Evolutionary conservation across 768 basidiomycete species (phyloP), one percentile per base, ranked within the genome.

Genomic region (Multifurca ochricompacta): DNA sequence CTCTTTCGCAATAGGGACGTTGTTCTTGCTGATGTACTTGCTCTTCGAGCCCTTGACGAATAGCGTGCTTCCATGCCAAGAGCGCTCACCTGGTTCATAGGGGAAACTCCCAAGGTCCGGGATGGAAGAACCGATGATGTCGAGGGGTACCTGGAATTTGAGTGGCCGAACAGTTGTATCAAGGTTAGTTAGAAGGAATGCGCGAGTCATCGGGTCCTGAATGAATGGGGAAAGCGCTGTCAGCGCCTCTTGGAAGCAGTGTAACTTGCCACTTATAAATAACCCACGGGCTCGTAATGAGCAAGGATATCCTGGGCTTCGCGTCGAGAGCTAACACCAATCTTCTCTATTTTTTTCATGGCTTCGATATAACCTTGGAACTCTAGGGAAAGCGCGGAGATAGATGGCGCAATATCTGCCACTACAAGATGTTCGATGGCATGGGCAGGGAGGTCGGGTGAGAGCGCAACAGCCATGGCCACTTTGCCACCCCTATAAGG

Each of bases 121-220:
- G 14, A 93, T 77, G 0, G 80, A 74, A 5, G 74, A 69, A 3
- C 73, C 71, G 21, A 95, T 70, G 46, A 85, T 79, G 10, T 78
- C 71, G 9, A 93, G 66, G 0, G 93, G 91, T 27, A 94, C 73
- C 11, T 80, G 78, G 67, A 93, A 93, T 49, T 73, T 74, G 14
- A 83, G 69, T 4, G 70, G 67, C 51, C 63, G 55, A 53, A 48
- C 54, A 1, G 70, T 68, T 30, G 75, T 67, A 18, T 77, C 66
- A 19, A 91, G 73, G 69, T 96, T 96, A 10, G 92, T 94, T 30
- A 94, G 71, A n/a, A 96, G 74, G 71, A 93, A 96, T 44, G 88
- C 83, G 23, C 88, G 82, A 28, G 90, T 76, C 41, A 75, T 70
- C 0, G 84, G 68, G 44, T 89, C 82, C 92, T 94, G 30, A 47